Evolutionary conservation across 2,329 filamentous ascomycete species (phyloP).

Genomic region (Apiospora malaysiana): DNA sequence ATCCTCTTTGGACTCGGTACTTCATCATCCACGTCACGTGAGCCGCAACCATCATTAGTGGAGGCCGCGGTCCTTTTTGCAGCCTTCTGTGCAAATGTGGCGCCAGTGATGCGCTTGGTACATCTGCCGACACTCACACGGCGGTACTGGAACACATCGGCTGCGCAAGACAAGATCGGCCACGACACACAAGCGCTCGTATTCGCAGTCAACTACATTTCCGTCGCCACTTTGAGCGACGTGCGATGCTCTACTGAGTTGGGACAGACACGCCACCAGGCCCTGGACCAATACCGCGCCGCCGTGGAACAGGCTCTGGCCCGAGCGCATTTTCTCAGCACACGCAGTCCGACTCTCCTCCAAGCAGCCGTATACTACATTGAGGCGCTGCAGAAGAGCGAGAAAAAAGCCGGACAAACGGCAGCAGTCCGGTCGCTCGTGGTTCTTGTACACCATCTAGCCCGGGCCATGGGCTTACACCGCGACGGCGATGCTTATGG

Average conservation of each 20-base stretch:
- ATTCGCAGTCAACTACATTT: neutral
- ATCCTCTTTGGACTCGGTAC: slow-evolving; percentile 34
- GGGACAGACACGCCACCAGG: neutral
- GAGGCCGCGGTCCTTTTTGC: slow-evolving; percentile 32
- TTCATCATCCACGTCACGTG: slow-evolving; percentile 31
- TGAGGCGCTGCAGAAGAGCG: neutral
- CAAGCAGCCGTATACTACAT: neutral
- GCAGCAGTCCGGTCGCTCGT: neutral
- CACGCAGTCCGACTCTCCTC: neutral
- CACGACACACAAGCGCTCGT: slow-evolving; percentile 29
- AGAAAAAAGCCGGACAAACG: neutral
- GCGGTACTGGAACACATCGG: slow-evolving; percentile 18
- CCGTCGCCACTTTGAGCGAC: neutral
- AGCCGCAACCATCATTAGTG: slow-evolving; percentile 31
- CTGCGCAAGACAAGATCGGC: slow-evolving; percentile 27
- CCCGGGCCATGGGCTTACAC: slow-evolving; percentile 18
- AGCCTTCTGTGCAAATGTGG: slow-evolving; percentile 35
- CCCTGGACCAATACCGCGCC: neutral
- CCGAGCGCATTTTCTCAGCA: neutral
- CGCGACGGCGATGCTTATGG: neutral
- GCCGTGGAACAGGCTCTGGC: neutral
- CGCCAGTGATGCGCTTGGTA: slow-evolving; percentile 36
- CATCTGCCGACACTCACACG: slow-evolving; percentile 37
- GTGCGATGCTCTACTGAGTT: neutral
- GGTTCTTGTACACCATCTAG: neutral